These are phyloP conservation scores for Dictyostelium citrinum DNA, from an alignment of 78 protist genomes.

Conservation along the genomic window DNA sequence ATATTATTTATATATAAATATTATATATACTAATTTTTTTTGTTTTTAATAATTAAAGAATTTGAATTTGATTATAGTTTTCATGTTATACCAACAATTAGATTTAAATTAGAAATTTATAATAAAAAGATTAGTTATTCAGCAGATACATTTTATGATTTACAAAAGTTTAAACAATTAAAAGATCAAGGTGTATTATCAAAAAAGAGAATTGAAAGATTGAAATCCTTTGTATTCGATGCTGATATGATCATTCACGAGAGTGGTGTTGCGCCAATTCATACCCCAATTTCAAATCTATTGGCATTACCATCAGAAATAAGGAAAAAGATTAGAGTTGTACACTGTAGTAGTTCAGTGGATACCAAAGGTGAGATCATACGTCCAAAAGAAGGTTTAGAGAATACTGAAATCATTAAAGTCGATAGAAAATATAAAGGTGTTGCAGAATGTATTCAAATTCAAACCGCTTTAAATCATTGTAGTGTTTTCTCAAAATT, in stretches of 20 bases:
- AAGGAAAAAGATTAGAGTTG: conserved; percentile 38
- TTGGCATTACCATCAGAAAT: conserved; percentile 35
- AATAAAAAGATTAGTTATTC: conserved; percentile 66
- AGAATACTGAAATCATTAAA: conserved; percentile 22
- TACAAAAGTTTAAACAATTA: conserved; percentile 44
- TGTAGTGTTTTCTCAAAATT: conserved; percentile 30
- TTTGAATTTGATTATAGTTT: conserved; percentile 77
- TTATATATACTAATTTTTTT: background rate
- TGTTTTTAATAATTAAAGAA: background rate
- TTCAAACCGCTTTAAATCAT: conserved; percentile 36
- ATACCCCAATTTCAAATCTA: conserved; percentile 59
- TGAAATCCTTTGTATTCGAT: conserved; percentile 72
- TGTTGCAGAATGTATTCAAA: background rate
- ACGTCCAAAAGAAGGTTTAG: conserved; percentile 64
- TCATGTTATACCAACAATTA: conserved; percentile 80
- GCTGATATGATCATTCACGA: conserved; percentile 82
- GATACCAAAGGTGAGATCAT: background rate
- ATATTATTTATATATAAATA: background rate
- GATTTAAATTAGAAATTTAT: conserved; percentile 45
- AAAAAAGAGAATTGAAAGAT: conserved; percentile 28
- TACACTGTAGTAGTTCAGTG: conserved; percentile 35
- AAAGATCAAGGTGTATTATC: conserved; percentile 17
- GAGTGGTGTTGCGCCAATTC: conserved; percentile 89
- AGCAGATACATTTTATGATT: conserved; percentile 78
- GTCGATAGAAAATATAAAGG: conserved; percentile 60